Evolutionary conservation across 1,139 yeast genomes (phyloP).

Genomic region (Nadsonia starkeyi-henricii): DNA sequence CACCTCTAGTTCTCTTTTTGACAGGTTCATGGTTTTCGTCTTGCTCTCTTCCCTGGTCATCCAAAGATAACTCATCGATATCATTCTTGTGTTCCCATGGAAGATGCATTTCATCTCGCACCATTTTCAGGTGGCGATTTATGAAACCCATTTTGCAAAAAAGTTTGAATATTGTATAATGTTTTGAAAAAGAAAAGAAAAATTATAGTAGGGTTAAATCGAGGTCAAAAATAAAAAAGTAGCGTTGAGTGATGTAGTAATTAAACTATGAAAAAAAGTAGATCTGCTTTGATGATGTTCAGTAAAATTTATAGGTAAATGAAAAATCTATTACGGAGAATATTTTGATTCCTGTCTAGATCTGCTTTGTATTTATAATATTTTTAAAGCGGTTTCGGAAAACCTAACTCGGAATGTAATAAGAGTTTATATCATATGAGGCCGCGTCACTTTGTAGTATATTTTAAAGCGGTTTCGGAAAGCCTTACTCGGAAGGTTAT

Average conservation of each 20-base stretch:
- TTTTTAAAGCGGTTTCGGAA: too few relatives aligned
- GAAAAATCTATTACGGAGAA: too few relatives aligned
- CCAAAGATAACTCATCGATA: constrained; percentile 2
- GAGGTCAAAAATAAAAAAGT: too few relatives aligned
- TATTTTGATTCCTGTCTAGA: too few relatives aligned
- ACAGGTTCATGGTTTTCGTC: constrained; percentile 7
- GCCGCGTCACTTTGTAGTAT: too few relatives aligned
- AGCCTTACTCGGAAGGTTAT: too few relatives aligned
- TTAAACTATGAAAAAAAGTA: too few relatives aligned
- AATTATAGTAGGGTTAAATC: background rate
- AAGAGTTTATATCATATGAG: too few relatives aligned
- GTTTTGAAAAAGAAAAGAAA: background rate
- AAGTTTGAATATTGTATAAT: background rate
- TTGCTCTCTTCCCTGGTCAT: constrained; percentile 3
- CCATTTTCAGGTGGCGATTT: constrained; percentile 5
- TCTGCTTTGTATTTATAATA: too few relatives aligned
- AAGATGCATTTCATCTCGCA: constrained; percentile 8
- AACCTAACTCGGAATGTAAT: too few relatives aligned
- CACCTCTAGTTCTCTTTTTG: constrained; percentile 3
- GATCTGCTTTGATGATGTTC: background rate
- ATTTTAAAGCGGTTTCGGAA: too few relatives aligned
- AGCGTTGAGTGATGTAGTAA: background rate
- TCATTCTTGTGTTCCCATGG: constrained; percentile 8
- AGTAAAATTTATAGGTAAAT: too few relatives aligned
- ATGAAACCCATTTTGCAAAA: background rate